Evolutionary conservation across 805 yeast species (phyloP).

Genomic region (Zygosaccharomyces lentus): DNA sequence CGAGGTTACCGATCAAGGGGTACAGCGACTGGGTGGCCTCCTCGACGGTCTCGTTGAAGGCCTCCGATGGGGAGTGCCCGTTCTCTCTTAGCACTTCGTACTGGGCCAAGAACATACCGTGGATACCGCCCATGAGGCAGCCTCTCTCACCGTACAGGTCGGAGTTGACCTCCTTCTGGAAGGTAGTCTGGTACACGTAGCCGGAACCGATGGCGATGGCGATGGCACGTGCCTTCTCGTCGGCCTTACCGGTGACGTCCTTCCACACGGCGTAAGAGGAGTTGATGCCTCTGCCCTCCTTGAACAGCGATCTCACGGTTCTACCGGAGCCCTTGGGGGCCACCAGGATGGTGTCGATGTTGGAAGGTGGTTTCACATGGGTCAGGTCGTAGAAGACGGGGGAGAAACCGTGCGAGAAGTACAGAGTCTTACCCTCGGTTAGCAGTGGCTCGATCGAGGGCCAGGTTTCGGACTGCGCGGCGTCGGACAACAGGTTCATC

Average conservation of each 20-base stretch:
- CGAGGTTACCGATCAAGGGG: constrained; percentile 98
- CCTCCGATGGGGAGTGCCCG: constrained; percentile 99
- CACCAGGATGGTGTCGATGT: constrained; percentile 94
- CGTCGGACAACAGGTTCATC: constrained; percentile 98
- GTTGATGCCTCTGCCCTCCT: constrained; percentile 99
- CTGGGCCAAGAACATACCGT: constrained; percentile 99
- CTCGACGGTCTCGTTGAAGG: constrained; percentile 99
- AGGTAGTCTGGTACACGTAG: constrained; percentile 99
- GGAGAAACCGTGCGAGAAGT: constrained; percentile 99
- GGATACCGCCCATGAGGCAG: constrained; percentile 99
- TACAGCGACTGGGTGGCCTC: constrained; percentile 99
- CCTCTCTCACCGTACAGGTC: constrained; percentile 99
- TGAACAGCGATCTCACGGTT: constrained; percentile 98
- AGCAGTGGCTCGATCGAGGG: constrained; percentile 75
- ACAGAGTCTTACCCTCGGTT: constrained; percentile 95
- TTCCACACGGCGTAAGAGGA: constrained; percentile 99
- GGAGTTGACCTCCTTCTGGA: constrained; percentile 98
- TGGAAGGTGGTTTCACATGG: constrained; percentile 89
- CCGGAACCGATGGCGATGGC: constrained; percentile 99
- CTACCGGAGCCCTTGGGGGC: constrained; percentile 99
- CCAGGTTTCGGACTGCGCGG: constrained; percentile 99
- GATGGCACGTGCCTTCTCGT: constrained; percentile 97
- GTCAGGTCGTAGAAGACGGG: constrained; percentile 98
- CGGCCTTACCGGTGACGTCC: constrained; percentile 98
- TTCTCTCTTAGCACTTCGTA: constrained; percentile 99